Conservation (phyloP, 768 basidiomycete species). For the Collybia sordida region DNA sequence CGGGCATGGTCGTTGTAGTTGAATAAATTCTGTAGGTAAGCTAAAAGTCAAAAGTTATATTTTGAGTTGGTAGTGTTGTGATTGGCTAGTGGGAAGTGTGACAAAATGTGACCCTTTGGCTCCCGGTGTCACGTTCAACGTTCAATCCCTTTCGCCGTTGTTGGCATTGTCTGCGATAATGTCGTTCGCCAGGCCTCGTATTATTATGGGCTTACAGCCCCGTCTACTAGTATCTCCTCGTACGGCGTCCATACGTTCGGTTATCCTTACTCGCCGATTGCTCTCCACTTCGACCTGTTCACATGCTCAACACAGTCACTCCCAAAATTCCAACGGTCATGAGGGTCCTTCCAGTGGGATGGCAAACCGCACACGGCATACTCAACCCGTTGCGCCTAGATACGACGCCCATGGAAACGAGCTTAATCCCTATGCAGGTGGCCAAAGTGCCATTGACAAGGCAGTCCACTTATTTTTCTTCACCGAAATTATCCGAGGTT, state of each 20-base stretch:
- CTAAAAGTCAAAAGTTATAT: slow-evolving; percentile 6
- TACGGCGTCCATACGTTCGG: slow-evolving; percentile 28
- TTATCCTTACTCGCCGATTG: slow-evolving; percentile 48
- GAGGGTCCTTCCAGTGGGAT: slow-evolving; percentile 37
- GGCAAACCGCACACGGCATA: slow-evolving; percentile 27
- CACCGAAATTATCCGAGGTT: slow-evolving; percentile 95
- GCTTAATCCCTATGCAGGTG: slow-evolving; percentile 69
- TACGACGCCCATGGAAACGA: slow-evolving; percentile 49
- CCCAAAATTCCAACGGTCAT: slow-evolving; percentile 22
- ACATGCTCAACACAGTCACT: slow-evolving; percentile 37
- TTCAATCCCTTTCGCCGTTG: slow-evolving; percentile 34
- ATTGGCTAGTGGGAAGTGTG: slow-evolving; percentile 41
- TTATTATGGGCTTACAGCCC: slow-evolving; percentile 52
- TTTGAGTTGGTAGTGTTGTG: slow-evolving; percentile 36
- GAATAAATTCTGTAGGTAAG: slow-evolving; percentile 13
- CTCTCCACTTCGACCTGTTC: slow-evolving; percentile 43
- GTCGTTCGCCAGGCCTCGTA: slow-evolving; percentile 55
- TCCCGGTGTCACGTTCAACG: slow-evolving; percentile 28
- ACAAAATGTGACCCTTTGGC: slow-evolving; percentile 34
- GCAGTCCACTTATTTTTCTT: slow-evolving; percentile 97
- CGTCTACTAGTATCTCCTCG: slow-evolving; percentile 35
- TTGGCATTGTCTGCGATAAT: slow-evolving; percentile 45
- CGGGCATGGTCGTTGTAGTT: no score
- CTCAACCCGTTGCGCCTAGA: slow-evolving; percentile 16
- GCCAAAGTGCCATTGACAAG: slow-evolving; percentile 92